These are phyloP conservation scores for Pseudogymnoascus sp. DNA, from an alignment of 2,329 filamentous ascomycete genomes.

Conservation along the genomic window DNA sequence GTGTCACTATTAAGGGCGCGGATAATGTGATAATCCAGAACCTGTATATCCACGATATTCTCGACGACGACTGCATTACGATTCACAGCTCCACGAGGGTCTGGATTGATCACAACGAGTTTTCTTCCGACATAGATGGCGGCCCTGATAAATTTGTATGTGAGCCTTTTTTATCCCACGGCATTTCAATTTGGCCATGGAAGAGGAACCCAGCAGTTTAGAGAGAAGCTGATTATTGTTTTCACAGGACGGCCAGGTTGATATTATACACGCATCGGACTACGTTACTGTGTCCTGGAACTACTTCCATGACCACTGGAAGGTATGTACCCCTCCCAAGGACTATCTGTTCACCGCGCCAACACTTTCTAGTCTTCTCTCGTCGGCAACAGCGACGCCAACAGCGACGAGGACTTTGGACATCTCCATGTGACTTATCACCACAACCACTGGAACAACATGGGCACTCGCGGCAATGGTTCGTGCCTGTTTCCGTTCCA, in stretches of 20 bases:
- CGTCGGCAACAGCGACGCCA: constrained; percentile 26
- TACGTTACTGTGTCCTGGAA: constrained; percentile 37
- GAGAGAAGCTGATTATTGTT: constrained; percentile 20
- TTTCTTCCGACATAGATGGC: constrained; percentile 30
- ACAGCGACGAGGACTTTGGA: constrained; percentile 23
- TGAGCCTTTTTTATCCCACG: background rate
- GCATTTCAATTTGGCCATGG: background rate
- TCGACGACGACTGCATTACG: constrained; percentile 44
- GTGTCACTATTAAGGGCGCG: constrained; percentile 40
- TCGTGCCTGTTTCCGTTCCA: constrained; percentile 43
- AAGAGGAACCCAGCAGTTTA: too few relatives aligned
- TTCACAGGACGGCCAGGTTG: constrained; percentile 37
- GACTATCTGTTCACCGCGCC: background rate
- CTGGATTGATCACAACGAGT: constrained; percentile 40
- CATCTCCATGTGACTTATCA: constrained; percentile 24
- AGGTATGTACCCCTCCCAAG: constrained; percentile 12
- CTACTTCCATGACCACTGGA: constrained; percentile 37
- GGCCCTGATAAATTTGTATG: constrained; percentile 33
- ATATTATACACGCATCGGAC: constrained; percentile 39
- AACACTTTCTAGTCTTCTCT: constrained; percentile 18
- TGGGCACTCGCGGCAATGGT: constrained; percentile 19
- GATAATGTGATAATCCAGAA: constrained; percentile 53
- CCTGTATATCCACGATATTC: constrained; percentile 44
- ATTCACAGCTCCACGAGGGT: constrained; percentile 42
- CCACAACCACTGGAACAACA: constrained; percentile 24